Evolutionary conservation across 2,329 filamentous ascomycete species (phyloP).

Genomic region (Colletotrichum filicis): DNA sequence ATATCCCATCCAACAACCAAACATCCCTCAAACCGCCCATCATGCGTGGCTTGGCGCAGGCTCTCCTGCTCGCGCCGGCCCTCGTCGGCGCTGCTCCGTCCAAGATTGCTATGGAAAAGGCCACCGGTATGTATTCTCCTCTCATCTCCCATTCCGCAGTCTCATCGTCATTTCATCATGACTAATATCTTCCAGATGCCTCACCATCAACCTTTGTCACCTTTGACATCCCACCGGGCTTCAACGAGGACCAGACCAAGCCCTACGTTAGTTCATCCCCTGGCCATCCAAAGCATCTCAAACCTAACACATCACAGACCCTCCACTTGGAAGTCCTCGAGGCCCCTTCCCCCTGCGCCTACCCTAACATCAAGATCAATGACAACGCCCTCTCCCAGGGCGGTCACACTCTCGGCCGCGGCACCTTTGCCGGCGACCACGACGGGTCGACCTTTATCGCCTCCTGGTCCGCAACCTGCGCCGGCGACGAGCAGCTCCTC

Average conservation of each 20-base stretch:
- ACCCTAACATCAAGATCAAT: constrained; percentile 59
- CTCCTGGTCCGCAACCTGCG: constrained; percentile 60
- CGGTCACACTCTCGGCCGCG: constrained; percentile 52
- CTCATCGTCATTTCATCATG: background rate
- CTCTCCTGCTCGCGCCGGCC: constrained; percentile 48
- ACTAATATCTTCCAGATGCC: constrained; percentile 1
- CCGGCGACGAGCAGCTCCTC: constrained; percentile 56
- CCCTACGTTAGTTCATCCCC: constrained; percentile 12
- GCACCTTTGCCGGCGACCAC: constrained; percentile 49
- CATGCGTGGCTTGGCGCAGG: constrained; percentile 34
- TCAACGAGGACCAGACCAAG: constrained; percentile 23
- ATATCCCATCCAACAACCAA: background rate
- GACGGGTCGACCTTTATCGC: constrained; percentile 52
- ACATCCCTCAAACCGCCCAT: constrained; percentile 4
- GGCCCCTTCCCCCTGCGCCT: constrained; percentile 57
- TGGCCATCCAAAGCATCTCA: background rate
- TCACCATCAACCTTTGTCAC: constrained; percentile 36
- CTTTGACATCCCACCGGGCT: constrained; percentile 22
- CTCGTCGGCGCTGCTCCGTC: constrained; percentile 43
- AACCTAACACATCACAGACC: constrained; percentile 39
- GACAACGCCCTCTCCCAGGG: constrained; percentile 53
- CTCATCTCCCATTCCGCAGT: background rate
- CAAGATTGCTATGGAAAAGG: constrained; percentile 12
- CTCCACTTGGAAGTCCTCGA: constrained; percentile 58
- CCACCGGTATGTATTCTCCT: background rate